A percentile compares a stretch with the other conserved stretches of the same genome.
Evolutionary conservation across 1,284 basidiomycete genomes (phyloP).

Genomic region (Taiwanofungus camphoratus): DNA sequence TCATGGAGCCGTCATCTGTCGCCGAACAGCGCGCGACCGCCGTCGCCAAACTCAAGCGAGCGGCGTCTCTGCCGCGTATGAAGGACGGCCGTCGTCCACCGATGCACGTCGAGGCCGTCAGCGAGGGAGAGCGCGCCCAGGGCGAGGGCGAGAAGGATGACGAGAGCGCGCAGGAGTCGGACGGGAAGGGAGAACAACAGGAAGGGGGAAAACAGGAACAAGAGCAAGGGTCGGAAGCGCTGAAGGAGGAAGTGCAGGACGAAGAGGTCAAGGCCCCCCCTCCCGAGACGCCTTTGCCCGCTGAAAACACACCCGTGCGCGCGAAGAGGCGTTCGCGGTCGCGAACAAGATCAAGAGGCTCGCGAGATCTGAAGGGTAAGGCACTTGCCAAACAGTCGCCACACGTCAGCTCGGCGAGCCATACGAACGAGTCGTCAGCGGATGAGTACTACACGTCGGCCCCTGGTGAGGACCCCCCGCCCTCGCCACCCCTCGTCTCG

Average conservation of each 20-base stretch:
- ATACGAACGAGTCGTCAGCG: slow-evolving; percentile 56
- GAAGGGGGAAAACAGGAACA: slow-evolving; percentile 19
- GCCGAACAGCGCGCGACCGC: slow-evolving; percentile 74
- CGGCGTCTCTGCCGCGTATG: slow-evolving; percentile 83
- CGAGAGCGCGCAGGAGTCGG: slow-evolving; percentile 18
- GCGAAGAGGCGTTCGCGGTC: slow-evolving; percentile 69
- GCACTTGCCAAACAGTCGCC: slow-evolving; percentile 31
- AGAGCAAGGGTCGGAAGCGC: slow-evolving; percentile 21
- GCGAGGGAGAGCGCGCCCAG: slow-evolving; percentile 64
- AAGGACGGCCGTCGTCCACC: slow-evolving; percentile 80
- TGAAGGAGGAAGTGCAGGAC: slow-evolving; percentile 13
- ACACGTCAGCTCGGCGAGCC: slow-evolving; percentile 32
- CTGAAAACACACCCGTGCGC: slow-evolving; percentile 25
- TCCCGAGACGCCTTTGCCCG: slow-evolving; percentile 20
- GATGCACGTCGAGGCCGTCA: slow-evolving; percentile 74
- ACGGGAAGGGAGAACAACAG: slow-evolving; percentile 18
- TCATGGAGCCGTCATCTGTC: slow-evolving; percentile 45
- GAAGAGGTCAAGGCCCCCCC: slow-evolving; percentile 20
- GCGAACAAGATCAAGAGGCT: slow-evolving; percentile 67
- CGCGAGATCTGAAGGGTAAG: slow-evolving; percentile 66
- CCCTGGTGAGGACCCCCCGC: slow-evolving; percentile 35
- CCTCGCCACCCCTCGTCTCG: slow-evolving; percentile 48
- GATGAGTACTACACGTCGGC: slow-evolving; percentile 46
- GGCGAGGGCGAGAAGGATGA: slow-evolving; percentile 25
- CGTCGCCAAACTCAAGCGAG: slow-evolving; percentile 85